phyloP scores from a whole-genome alignment of 108 stramenopile species.

The Chaetoceros tenuissimus region DNA sequence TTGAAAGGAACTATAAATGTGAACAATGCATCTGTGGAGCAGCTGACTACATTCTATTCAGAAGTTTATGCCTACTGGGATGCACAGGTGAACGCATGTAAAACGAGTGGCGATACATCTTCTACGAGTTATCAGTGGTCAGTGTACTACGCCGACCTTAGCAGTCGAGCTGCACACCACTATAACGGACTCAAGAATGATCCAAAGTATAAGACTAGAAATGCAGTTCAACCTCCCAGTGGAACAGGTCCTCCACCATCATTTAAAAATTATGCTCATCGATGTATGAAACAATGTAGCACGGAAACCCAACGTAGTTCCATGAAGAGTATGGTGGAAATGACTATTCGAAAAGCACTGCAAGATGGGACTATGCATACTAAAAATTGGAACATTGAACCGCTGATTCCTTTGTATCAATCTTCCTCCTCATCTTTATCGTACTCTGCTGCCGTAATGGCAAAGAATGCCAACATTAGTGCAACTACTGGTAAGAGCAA shows the following conservation, averaged over 20 bases:
- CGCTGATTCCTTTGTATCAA: slow-evolving; percentile 13
- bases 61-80: background rate
- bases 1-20: background rate
- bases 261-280: slow-evolving; percentile 21
- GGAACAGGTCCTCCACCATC: slow-evolving; percentile 11
- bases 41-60: background rate
- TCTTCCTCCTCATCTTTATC: too few relatives aligned
- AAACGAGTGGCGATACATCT: background rate
- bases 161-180: background rate
- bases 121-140: background rate
- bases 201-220: background rate
- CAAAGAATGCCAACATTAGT: background rate
- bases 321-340: slow-evolving; percentile 24
- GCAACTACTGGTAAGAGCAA: background rate
- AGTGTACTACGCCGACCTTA: background rate
- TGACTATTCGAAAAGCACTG: slow-evolving; percentile 19
- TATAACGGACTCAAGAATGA: background rate
- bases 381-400: slow-evolving; percentile 25
- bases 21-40: background rate
- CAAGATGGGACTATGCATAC: slow-evolving; percentile 22
- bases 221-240: background rate
- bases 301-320: slow-evolving; percentile 11
- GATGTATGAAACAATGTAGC: slow-evolving; percentile 19
- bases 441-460: too few relatives aligned
- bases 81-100: background rate